Percentiles rank a stretch among this genome's conserved stretches.
Conservation (phyloP, 1,139 yeast species). For the Protomyces lactucae-debilis region DNA sequence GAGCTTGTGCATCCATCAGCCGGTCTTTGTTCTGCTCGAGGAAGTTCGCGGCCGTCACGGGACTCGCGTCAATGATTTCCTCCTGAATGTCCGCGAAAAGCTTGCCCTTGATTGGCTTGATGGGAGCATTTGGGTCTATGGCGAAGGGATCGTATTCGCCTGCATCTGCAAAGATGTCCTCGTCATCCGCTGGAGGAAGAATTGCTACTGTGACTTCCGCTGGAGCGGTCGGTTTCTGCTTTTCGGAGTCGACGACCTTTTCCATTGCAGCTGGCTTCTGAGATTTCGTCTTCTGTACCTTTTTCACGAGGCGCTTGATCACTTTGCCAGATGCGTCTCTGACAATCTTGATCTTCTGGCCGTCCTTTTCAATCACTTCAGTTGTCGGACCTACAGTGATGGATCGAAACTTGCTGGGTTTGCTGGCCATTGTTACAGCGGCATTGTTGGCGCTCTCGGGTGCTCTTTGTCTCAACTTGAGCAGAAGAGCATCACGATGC, state of each 20-base stretch:
- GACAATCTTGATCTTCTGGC: conserved; percentile 16
- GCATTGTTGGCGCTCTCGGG: not conserved
- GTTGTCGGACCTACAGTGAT: conserved; percentile 1
- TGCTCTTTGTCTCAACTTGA: not conserved
- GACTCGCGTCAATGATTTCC: not conserved
- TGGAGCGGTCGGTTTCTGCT: not conserved
- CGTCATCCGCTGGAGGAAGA: not conserved
- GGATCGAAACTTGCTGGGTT: not conserved
- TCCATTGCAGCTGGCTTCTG: not conserved
- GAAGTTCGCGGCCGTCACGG: not conserved
- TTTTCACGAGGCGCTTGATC: conserved; percentile 11
- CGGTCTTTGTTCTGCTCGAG: not conserved
- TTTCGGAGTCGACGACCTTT: not conserved
- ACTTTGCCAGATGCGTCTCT: conserved; percentile 7
- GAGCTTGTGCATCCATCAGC: not conserved
- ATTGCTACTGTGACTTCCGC: not conserved
- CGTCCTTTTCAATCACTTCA: conserved; percentile 10
- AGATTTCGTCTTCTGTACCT: not conserved
- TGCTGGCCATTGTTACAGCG: not conserved
- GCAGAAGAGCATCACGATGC: not conserved
- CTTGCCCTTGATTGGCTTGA: not conserved
- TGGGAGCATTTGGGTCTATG: not conserved
- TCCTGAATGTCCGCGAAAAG: not conserved
- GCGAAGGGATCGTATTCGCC: not conserved
- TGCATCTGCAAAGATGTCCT: not conserved